These are phyloP conservation scores for Botryotinia narcissicola DNA, from an alignment of 2,329 filamentous ascomycete genomes.

Conservation along the genomic window DNA sequence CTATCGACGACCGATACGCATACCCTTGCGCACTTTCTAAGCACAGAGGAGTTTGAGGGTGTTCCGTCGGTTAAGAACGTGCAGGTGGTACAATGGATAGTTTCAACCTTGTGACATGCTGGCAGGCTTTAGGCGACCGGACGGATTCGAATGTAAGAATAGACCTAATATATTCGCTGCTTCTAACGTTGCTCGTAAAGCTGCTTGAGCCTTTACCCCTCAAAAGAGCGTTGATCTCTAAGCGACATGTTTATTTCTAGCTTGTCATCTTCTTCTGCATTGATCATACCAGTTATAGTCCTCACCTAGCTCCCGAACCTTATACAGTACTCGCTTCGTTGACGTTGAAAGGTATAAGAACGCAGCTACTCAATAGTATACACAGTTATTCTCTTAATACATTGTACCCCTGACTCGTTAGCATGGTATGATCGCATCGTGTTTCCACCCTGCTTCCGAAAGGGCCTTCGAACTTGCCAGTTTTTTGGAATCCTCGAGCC, in stretches of 20 bases:
- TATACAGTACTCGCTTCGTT: neutral
- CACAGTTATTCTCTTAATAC: neutral
- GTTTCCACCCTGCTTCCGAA: neutral
- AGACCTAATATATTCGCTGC: neutral
- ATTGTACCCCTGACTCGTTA: neutral
- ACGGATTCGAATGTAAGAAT: neutral
- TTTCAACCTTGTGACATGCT: neutral
- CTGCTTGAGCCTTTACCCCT: neutral
- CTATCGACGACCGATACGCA: neutral
- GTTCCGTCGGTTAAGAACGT: neutral
- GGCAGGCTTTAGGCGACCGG: neutral
- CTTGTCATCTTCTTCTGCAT: neutral
- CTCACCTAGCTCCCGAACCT: neutral
- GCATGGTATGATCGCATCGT: neutral
- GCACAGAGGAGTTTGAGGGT: neutral
- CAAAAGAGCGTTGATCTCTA: neutral
- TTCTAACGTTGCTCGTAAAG: neutral
- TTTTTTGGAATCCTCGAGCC: neutral
- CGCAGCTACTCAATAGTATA: neutral
- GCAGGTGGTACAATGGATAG: neutral
- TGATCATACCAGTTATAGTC: neutral
- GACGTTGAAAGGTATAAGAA: neutral
- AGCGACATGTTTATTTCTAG: neutral
- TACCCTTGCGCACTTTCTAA: neutral
- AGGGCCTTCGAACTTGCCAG: neutral